These are phyloP conservation scores for Ganoderma multipileum DNA, from an alignment of 1,284 basidiomycete genomes.

Conservation along the genomic window DNA sequence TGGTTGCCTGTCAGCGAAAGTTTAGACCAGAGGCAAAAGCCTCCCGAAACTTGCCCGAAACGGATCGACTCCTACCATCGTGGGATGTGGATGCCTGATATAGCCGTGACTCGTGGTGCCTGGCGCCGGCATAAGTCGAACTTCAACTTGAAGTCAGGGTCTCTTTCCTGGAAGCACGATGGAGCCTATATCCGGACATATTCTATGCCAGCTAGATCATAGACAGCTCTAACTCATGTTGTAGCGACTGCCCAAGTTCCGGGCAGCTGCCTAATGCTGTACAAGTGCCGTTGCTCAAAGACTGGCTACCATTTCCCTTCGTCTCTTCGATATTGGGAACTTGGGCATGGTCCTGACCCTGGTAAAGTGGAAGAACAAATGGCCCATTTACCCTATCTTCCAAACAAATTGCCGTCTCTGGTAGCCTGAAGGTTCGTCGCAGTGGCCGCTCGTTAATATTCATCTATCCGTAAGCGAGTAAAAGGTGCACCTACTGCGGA, in stretches of 20 bases:
- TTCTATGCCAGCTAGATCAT: neutral
- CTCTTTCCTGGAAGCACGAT: neutral
- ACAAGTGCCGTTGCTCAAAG: neutral
- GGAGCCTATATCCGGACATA: neutral
- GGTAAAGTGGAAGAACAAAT: neutral
- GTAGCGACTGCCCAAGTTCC: neutral
- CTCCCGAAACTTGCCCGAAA: neutral
- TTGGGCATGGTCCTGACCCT: neutral
- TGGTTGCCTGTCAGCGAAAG: conserved; percentile 8
- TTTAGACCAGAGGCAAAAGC: conserved; percentile 12
- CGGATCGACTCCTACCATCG: conserved; percentile 20
- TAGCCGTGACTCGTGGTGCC: neutral
- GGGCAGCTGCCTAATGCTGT: neutral
- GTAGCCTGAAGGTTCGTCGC: neutral
- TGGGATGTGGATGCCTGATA: conserved; percentile 3
- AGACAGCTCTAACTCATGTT: neutral
- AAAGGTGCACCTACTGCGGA: neutral
- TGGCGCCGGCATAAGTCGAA: neutral
- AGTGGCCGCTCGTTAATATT: neutral
- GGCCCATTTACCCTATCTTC: neutral
- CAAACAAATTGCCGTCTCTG: neutral
- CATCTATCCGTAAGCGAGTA: neutral
- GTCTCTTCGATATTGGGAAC: neutral
- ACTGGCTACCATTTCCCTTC: neutral
- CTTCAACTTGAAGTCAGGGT: neutral